phyloP scores from a whole-genome alignment of 2,329 filamentous ascomycete genomes.

The Acrodontium crateriforme region DNA sequence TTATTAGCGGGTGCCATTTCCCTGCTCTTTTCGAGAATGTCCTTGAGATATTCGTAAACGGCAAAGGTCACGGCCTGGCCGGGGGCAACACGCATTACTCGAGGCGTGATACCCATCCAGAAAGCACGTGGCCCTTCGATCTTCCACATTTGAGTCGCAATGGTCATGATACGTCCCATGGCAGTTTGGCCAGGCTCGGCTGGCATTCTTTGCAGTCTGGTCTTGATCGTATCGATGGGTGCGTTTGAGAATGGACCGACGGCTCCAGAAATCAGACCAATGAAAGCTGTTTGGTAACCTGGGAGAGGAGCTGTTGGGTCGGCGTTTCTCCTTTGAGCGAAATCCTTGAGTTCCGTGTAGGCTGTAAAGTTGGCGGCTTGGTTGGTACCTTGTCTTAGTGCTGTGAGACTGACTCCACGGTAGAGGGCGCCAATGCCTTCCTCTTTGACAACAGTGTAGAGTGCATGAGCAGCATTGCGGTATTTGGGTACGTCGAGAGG shows the following conservation, averaged over 20 bases:
- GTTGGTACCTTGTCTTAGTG: slow-evolving; percentile 86
- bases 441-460: slow-evolving; percentile 82
- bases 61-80: slow-evolving; percentile 72
- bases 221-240: slow-evolving; percentile 98
- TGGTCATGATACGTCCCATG: slow-evolving; percentile 60
- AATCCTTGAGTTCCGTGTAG: slow-evolving; percentile 83
- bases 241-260: slow-evolving; percentile 95
- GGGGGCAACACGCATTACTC: slow-evolving; percentile 93
- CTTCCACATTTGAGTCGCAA: slow-evolving; percentile 51
- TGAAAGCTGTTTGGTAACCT: slow-evolving; percentile 77
- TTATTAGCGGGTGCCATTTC: slow-evolving; percentile 33
- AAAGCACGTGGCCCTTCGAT: slow-evolving; percentile 91
- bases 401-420: slow-evolving; percentile 85
- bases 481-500: slow-evolving; percentile 94
- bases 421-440: slow-evolving; percentile 82
- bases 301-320: slow-evolving; percentile 57
- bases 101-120: slow-evolving; percentile 97
- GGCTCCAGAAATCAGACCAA: slow-evolving; percentile 81
- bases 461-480: slow-evolving; percentile 72
- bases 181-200: slow-evolving; percentile 67
- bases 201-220: slow-evolving; percentile 78
- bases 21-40: slow-evolving; percentile 32
- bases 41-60: slow-evolving; percentile 39
- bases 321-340: slow-evolving; percentile 59
- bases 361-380: slow-evolving; percentile 98